Base-by-base conservation (phyloP, 805 yeast species). In the Ogataea nakhonphanomensis region DNA sequence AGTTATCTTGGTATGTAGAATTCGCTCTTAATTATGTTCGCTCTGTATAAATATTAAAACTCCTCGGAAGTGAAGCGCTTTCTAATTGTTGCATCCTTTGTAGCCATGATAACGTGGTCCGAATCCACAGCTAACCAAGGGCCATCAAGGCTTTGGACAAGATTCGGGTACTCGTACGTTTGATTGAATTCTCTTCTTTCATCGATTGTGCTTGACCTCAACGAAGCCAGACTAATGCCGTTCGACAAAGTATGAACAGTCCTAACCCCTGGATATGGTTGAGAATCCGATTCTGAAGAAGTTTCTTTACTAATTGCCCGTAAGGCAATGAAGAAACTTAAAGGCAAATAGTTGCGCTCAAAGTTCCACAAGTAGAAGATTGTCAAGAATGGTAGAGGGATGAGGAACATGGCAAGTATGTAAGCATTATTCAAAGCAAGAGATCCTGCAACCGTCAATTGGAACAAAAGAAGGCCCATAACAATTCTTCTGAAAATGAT, bases 391-490 rank as follows among this genome's bases (percentile, higher is more conserved):
- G 96, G 95, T 31, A 90, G 65, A 2, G 97, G 97, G 2, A 79
- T 65, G 33, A 93, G 64, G 48, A 78, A 72, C 36, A 82, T 67
- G 0, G 96, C 88, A 31, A 87, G 67, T 5, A 78, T 63, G 67
- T 81, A 89, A 0, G 95, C 95, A 45, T 82, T 78, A 53, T 84
- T 88, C 41, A 87, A 73, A 2, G 77, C 74, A 44, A 91, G 69
- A 0, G 95, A 80, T 3, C 98, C 98, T 0, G 91, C 88, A 86
- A 90, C 89, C 9, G 96, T 88, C 44, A 91, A 64, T 57, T 93
- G 99, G 61, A 91, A 89, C 11, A 91, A 69, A 25, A 85, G 62
- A 20, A 91, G 64, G 0, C 98, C 98, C 43, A 88, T 58, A 40
- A 85, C 78, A 1, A 90, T 78, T 50, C 99, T 72, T 52, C 95